These are phyloP conservation scores for Iberis amara DNA, from an alignment of 441 rosid species.

Conservation along the genomic window DNA sequence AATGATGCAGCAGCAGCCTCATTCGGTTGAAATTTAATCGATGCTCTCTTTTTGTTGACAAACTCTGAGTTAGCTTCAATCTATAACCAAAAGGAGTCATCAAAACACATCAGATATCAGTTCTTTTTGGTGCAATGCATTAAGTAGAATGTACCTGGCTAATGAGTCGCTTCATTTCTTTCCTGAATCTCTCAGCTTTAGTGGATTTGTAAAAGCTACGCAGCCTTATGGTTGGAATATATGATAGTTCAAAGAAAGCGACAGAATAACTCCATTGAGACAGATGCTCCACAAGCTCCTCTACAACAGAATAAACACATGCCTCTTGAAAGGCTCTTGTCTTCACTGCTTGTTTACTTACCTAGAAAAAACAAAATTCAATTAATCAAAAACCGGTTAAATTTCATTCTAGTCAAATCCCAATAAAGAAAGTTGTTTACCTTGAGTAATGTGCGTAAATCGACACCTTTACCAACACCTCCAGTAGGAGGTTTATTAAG, in stretches of 20 bases:
- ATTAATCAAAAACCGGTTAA: conserved; percentile 4
- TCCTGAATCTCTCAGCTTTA: conserved; percentile 79
- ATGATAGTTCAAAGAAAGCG: conserved; percentile 80
- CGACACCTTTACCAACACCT: conserved; percentile 85
- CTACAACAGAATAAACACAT: conserved; percentile 76
- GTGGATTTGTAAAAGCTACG: conserved; percentile 72
- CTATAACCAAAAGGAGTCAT: conserved; percentile 32
- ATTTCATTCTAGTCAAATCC: neutral
- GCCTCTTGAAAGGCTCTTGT: conserved; percentile 94
- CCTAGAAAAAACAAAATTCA: conserved; percentile 37
- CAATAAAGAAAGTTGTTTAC: conserved; percentile 31
- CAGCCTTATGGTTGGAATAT: conserved; percentile 64
- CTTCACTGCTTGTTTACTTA: conserved; percentile 76
- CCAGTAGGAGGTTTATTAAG: conserved; percentile 75
- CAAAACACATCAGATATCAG: neutral
- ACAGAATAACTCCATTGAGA: conserved; percentile 82
- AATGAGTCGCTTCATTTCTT: conserved; percentile 78
- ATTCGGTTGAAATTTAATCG: conserved; percentile 56
- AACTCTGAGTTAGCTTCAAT: conserved; percentile 61
- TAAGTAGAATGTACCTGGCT: conserved; percentile 49
- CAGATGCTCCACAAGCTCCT: conserved; percentile 88
- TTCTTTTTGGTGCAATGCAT: conserved; percentile 3
- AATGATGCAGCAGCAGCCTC: conserved; percentile 60
- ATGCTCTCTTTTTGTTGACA: conserved; percentile 56
- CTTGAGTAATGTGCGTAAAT: conserved; percentile 63